phyloP scores from a whole-genome alignment of 2,329 filamentous ascomycete species.

The Myriosclerotinia curreyana region DNA sequence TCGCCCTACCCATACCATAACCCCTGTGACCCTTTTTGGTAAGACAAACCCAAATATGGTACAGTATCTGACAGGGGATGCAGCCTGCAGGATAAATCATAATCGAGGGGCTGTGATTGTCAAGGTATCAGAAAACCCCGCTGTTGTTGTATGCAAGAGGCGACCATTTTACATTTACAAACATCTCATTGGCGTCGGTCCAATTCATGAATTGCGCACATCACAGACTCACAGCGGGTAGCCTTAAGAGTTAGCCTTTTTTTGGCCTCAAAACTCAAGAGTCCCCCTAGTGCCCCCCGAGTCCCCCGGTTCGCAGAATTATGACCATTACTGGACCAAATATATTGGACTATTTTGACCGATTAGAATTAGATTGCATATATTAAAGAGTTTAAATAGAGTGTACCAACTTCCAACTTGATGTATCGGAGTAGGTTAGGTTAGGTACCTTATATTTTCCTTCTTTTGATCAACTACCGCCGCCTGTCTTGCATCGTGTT shows the following conservation, averaged over 20 bases:
- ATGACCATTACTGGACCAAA: neutral
- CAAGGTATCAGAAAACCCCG: slow-evolving; percentile 11
- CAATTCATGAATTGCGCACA: slow-evolving; percentile 6
- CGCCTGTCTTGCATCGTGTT: slow-evolving; percentile 3
- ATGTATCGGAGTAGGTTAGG: neutral
- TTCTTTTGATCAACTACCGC: slow-evolving; percentile 4
- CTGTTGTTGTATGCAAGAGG: neutral
- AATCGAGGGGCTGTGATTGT: slow-evolving; percentile 1
- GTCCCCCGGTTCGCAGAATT: neutral
- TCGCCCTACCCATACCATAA: neutral
- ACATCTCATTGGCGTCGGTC: neutral
- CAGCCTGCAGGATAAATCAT: slow-evolving; percentile 15
- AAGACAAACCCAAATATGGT: neutral
- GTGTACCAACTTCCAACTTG: too few relatives aligned
- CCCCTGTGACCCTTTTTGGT: neutral
- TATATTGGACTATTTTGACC: neutral
- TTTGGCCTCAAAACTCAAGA: neutral
- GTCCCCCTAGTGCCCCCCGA: neutral
- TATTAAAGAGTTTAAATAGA: neutral
- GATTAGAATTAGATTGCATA: neutral
- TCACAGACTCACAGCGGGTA: slow-evolving; percentile 8
- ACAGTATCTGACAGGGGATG: slow-evolving; percentile 4
- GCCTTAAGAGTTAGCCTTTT: neutral
- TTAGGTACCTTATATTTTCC: neutral
- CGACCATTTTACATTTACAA: neutral